A percentile compares a stretch with the other conserved stretches of the same genome.
Conservation (phyloP, 495 filamentous ascomycete genomes). For the Neurospora intermedia region DNA sequence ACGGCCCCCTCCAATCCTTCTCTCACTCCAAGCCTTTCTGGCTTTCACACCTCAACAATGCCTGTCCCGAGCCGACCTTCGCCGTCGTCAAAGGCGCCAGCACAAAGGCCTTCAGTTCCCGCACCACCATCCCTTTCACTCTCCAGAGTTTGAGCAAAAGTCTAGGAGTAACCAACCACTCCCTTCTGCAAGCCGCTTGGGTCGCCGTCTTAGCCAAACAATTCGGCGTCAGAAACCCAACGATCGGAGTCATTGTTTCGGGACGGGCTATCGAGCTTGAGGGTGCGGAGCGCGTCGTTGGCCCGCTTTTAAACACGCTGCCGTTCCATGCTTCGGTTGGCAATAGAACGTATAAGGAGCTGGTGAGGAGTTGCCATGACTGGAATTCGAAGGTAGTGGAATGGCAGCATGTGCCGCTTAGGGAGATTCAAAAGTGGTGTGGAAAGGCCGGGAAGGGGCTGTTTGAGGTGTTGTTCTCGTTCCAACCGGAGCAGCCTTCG, state of each 20-base stretch:
- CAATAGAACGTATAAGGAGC: slow-evolving; percentile 20
- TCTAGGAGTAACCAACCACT: slow-evolving; percentile 64
- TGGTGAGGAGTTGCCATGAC: slow-evolving; percentile 45
- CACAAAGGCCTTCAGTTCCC: slow-evolving; percentile 4
- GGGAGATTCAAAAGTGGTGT: slow-evolving; percentile 64
- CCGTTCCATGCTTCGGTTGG: slow-evolving; percentile 40
- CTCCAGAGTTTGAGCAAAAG: slow-evolving; percentile 37
- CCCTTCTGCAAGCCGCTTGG: slow-evolving; percentile 64
- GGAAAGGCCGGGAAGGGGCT: slow-evolving; percentile 41
- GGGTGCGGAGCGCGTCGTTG: slow-evolving; percentile 57
- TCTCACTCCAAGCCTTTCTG: slow-evolving; percentile 55
- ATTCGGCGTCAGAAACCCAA: slow-evolving; percentile 15
- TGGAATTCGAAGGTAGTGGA: slow-evolving; percentile 49
- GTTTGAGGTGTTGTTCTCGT: slow-evolving; percentile 82
- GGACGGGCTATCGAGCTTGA: slow-evolving; percentile 57
- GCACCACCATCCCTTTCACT: slow-evolving; percentile 16
- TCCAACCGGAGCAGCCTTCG: slow-evolving; percentile 43
- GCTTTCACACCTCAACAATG: slow-evolving; percentile 41
- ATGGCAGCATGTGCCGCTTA: slow-evolving; percentile 61
- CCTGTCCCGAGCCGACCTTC: slow-evolving; percentile 22
- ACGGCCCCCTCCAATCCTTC: slow-evolving; percentile 47
- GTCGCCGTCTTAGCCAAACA: slow-evolving; percentile 39
- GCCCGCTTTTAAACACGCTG: slow-evolving; percentile 86
- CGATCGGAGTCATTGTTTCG: slow-evolving; percentile 59
- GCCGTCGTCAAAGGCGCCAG: slow-evolving; percentile 1